Evolutionary conservation across 305 asterid genomes (phyloP), one percentile per base, ranked within the genome.

Genomic region (Euphrasia arctica): DNA sequence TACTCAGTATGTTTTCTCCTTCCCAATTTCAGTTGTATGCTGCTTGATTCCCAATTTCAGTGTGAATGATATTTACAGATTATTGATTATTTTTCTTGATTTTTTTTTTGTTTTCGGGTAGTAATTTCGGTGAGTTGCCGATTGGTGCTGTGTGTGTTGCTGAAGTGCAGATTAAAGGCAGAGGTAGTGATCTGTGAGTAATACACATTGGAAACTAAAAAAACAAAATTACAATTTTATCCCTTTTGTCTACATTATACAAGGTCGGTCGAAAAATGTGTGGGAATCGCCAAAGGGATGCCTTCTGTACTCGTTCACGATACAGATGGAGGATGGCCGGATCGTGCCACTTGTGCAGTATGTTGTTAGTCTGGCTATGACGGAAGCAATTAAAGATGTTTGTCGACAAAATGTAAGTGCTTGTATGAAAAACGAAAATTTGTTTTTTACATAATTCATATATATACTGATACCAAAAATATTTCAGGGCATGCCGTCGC

Each of bases 271-370:
- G 4, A 82, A 80, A 70, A 93, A 90, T 71, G 77, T 79, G 14
- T 93, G 99, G 99, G 91, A 90, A 79, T 93, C 98, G 29, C 96
- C 97, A 42, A 90, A 82, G 77, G 98, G 97, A 51, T 90, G 97
- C 84, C 94, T 93, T 76, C 4, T 90, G 77, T 90, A 88, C 74
- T 93, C 99, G n/a, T 93, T 86, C 78, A 84, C 90, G 1, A 18
- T 88, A 71, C 95, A 93, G 78, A 93, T 93, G 96, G 96, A 86
- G 74, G 85, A 93, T 72, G 97, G 99, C 8, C 80, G 94, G 67
- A 79, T 90, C 58, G 95, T 93, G 77, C 97, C 97, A 3, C 78
- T 74, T 72, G 82, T 88, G 72, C 97, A 93, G 77, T 93, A 93
- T 70, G 90, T 93, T 58, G 94, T 88, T 70, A 56, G 90, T 78